phyloP scores from a whole-genome alignment of 140 eudicot genomes.

The Ambrosia hybrid region DNA sequence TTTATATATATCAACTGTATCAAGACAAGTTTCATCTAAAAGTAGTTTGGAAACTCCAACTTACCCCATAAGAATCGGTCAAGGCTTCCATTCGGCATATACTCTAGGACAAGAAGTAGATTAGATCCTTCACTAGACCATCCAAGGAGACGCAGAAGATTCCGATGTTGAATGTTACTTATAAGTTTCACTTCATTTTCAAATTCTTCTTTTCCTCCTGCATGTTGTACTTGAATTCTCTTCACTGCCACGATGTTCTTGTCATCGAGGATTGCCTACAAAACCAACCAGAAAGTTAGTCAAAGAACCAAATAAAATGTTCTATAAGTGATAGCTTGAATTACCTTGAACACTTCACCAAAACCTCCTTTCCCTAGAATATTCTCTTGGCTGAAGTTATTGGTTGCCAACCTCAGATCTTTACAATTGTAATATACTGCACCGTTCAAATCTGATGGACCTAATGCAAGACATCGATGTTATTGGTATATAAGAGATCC shows the following conservation, averaged over 20 bases:
- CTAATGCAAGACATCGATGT: slow-evolving; percentile 2
- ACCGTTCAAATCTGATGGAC: slow-evolving; percentile 46
- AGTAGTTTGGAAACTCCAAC: not conserved
- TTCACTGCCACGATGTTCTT: slow-evolving; percentile 49
- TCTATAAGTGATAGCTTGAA: not conserved
- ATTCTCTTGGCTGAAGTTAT: slow-evolving; percentile 45
- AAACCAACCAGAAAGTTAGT: not conserved
- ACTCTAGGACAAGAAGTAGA: slow-evolving; percentile 1
- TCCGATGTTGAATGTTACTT: slow-evolving; percentile 1
- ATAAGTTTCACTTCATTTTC: slow-evolving; percentile 5
- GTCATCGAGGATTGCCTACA: slow-evolving; percentile 45
- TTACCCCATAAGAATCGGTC: slow-evolving; percentile 9
- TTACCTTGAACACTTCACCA: slow-evolving; percentile 62
- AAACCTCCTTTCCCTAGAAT: slow-evolving; percentile 65
- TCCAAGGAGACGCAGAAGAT: slow-evolving; percentile 12
- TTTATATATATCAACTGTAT: too few species aligned
- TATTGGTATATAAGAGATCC: too few species aligned
- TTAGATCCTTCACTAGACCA: slow-evolving; percentile 6
- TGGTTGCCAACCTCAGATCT: slow-evolving; percentile 46
- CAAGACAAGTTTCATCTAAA: not conserved
- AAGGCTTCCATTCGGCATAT: slow-evolving; percentile 10
- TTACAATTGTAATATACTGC: slow-evolving; percentile 40
- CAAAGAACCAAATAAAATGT: not conserved
- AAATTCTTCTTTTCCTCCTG: slow-evolving; percentile 10
- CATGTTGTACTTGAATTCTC: slow-evolving; percentile 22